Conservation (phyloP, 1,139 yeast genomes). For the Magnusiomyces suaveolens region DNA sequence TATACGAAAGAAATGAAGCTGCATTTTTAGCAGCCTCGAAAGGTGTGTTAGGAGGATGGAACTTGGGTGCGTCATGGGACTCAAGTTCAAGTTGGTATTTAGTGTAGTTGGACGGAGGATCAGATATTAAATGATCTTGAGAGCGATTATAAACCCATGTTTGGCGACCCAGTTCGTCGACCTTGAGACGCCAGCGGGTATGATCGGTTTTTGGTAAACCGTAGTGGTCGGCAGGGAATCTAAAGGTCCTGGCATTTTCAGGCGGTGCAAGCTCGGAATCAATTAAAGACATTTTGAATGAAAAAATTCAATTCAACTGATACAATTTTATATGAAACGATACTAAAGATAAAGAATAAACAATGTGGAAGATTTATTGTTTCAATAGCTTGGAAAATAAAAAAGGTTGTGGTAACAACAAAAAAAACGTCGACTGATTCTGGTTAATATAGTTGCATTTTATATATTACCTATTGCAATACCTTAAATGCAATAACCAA, state of each 20-base stretch:
- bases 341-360: no score
- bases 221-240: constrained; percentile 29
- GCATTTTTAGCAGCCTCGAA: constrained; percentile 63
- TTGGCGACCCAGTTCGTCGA: constrained; percentile 66
- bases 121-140: constrained; percentile 29
- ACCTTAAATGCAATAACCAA: no score
- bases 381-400: neutral
- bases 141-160: constrained; percentile 62
- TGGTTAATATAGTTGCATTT: no score
- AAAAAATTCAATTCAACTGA: neutral
- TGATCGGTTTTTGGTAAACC: constrained; percentile 64
- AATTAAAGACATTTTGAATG: neutral
- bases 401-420: no score
- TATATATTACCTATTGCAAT: no score
- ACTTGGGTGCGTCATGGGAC: constrained; percentile 29
- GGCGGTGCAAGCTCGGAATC: neutral
- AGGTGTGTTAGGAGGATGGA: constrained; percentile 34
- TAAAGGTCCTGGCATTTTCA: neutral
- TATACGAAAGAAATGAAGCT: constrained; percentile 52
- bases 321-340: neutral
- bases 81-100: constrained; percentile 55
- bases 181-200: constrained; percentile 61
- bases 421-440: no score
- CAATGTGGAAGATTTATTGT: neutral
- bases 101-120: constrained; percentile 32